Conservation (phyloP, 495 filamentous ascomycete genomes). For the Penicillium flavigenum region DNA sequence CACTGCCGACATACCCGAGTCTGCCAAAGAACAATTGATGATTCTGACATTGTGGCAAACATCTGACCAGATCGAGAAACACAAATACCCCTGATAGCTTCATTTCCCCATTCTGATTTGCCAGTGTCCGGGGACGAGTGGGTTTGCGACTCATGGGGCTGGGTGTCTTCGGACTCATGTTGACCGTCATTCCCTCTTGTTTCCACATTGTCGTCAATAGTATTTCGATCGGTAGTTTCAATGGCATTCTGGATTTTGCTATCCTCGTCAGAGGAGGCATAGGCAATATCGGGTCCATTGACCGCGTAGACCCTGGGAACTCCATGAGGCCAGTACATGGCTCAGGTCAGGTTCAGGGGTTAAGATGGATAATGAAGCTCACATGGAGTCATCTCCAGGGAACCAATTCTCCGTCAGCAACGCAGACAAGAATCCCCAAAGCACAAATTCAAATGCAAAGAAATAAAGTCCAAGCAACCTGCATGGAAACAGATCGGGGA, state of each 20-base stretch:
- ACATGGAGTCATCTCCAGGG: constrained; percentile 43
- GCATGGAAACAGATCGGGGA: constrained; percentile 14
- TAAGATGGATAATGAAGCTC: constrained; percentile 32
- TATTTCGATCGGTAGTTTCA: constrained; percentile 1
- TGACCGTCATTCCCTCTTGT: neutral
- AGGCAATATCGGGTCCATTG: constrained; percentile 51
- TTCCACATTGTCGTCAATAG: constrained; percentile 9
- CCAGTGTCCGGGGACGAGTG: constrained; percentile 19
- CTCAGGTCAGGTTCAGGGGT: constrained; percentile 37
- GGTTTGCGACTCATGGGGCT: constrained; percentile 14
- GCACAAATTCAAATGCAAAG: constrained; percentile 6
- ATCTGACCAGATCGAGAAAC: constrained; percentile 80
- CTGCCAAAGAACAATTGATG: constrained; percentile 89
- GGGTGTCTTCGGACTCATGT: constrained; percentile 13
- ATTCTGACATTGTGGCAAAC: constrained; percentile 84
- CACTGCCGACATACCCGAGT: constrained; percentile 64
- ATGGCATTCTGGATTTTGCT: constrained; percentile 10
- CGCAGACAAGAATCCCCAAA: neutral
- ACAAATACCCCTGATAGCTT: constrained; percentile 69
- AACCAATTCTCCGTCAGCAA: constrained; percentile 7
- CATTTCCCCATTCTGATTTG: constrained; percentile 45
- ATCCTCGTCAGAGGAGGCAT: constrained; percentile 41
- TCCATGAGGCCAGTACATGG: constrained; percentile 98
- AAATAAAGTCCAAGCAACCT: constrained; percentile 7
- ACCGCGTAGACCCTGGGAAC: constrained; percentile 86